A percentile compares a stretch with the other conserved stretches of the same genome.
Evolutionary conservation across 768 basidiomycete species (phyloP).

Genomic region (Lepiota venenata): DNA sequence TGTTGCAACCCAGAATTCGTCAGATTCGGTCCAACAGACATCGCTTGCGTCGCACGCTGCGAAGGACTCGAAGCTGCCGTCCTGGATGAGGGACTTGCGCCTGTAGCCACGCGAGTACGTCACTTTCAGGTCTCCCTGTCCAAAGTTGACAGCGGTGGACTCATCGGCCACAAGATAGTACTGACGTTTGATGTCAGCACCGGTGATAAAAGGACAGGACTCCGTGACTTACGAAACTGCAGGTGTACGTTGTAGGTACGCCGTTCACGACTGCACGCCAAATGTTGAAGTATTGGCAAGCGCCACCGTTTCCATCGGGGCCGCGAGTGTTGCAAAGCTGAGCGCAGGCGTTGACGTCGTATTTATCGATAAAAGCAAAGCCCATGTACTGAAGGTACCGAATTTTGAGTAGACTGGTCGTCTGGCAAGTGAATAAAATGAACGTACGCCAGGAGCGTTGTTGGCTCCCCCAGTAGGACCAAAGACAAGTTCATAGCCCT

Average conservation of each 20-base stretch:
- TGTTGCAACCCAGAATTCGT: conserved; percentile 37
- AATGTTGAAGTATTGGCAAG: conserved; percentile 51
- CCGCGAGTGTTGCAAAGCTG: conserved; percentile 39
- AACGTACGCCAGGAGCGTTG: conserved; percentile 39
- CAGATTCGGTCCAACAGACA: conserved; percentile 38
- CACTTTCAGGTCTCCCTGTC: conserved; percentile 42
- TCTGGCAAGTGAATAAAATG: background rate
- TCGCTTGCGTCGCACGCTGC: conserved; percentile 24
- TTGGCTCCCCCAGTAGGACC: conserved; percentile 45
- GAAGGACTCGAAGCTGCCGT: conserved; percentile 44
- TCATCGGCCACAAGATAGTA: conserved; percentile 41
- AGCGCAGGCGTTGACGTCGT: conserved; percentile 45
- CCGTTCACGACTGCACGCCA: conserved; percentile 47
- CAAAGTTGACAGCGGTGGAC: conserved; percentile 43
- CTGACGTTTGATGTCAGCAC: conserved; percentile 19
- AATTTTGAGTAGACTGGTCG: background rate
- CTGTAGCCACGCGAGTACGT: conserved; percentile 45
- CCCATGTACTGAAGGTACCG: conserved; percentile 42
- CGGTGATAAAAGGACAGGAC: background rate
- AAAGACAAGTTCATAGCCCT: conserved; percentile 43
- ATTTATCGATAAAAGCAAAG: conserved; percentile 44
- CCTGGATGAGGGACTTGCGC: conserved; percentile 33
- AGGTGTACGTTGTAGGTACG: conserved; percentile 45
- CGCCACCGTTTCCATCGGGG: conserved; percentile 38
- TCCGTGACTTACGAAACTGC: conserved; percentile 37